These are phyloP conservation scores for Millerago galiae DNA, from an alignment of 805 yeast species.

Conservation along the genomic window DNA sequence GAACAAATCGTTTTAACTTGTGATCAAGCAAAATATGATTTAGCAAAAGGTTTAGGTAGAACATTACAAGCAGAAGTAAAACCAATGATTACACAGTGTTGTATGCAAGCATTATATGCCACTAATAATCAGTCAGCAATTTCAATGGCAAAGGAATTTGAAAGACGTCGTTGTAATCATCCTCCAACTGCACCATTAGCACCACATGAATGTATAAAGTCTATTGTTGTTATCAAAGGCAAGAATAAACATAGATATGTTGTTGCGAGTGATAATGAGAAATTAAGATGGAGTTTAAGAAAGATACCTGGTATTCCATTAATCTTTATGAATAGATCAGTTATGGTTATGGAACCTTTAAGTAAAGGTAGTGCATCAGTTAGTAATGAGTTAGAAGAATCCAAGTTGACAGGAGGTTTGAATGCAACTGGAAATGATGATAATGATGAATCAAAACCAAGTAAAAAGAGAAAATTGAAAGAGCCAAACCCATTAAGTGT, in stretches of 20 bases:
- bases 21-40: conserved; percentile 61
- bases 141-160: conserved; percentile 72
- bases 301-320: conserved; percentile 86
- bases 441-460: conserved; percentile 21
- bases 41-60: conserved; percentile 72
- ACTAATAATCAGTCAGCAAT: conserved; percentile 71
- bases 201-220: conserved; percentile 70
- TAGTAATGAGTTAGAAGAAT: conserved; percentile 47
- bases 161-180: conserved; percentile 92
- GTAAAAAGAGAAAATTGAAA: conserved; percentile 54
- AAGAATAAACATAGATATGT: conserved; percentile 85
- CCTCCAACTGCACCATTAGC: conserved; percentile 52
- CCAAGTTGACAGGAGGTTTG: conserved; percentile 72
- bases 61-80: conserved; percentile 83
- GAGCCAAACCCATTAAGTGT: conserved; percentile 89
- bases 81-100: conserved; percentile 92
- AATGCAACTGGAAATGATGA: conserved; percentile 58
- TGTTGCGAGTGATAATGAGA: conserved; percentile 75
- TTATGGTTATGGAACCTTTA: conserved; percentile 93
- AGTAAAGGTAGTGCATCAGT: conserved; percentile 59
- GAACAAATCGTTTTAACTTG: conserved; percentile 67
- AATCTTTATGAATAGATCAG: conserved; percentile 81
- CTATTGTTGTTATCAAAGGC: conserved; percentile 64
- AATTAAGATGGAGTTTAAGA: conserved; percentile 60
- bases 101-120: conserved; percentile 78